These are phyloP conservation scores for Sporothrix curviconia DNA, from an alignment of 2,329 filamentous ascomycete species.

Conservation along the genomic window DNA sequence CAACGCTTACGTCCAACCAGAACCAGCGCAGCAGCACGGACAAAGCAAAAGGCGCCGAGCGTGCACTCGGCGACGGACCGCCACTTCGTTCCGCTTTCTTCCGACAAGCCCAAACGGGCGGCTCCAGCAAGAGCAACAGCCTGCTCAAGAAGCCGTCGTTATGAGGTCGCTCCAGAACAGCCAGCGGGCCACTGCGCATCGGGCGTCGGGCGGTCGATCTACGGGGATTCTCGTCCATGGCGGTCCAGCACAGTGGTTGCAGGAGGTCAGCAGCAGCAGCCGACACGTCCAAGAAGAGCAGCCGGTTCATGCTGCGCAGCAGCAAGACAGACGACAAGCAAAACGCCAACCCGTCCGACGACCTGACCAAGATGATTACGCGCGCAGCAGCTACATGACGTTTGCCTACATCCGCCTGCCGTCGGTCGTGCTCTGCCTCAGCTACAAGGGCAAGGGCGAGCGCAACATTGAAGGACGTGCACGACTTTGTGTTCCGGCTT, in stretches of 20 bases:
- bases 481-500: conserved; percentile 94
- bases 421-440: conserved; percentile 88
- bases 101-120: conserved; percentile 29
- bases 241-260: no score
- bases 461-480: conserved; percentile 94
- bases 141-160: conserved; percentile 47
- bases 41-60: conserved; percentile 43
- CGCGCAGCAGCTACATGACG: conserved; percentile 95
- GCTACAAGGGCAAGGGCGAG: conserved; percentile 92
- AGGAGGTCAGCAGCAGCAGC: no score
- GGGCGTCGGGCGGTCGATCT: conserved; percentile 41
- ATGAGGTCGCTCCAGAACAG: conserved; percentile 48
- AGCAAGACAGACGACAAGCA: conserved; percentile 41
- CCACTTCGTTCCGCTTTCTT: conserved; percentile 50
- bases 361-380: conserved; percentile 92
- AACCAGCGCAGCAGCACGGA: conserved; percentile 32
- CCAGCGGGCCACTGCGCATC: conserved; percentile 34
- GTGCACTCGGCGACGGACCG: conserved; percentile 43
- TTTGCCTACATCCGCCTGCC: conserved; percentile 92
- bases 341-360: conserved; percentile 54
- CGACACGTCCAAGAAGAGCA: conserved; percentile 37
- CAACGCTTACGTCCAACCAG: conserved; percentile 60
- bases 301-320: conserved; percentile 51
- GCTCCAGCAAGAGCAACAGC: conserved; percentile 13
- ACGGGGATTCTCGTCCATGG: conserved; percentile 37